A percentile compares a stretch with the other conserved stretches of the same genome.
These are phyloP conservation scores for Ophiostoma australiae DNA, from an alignment of 2,329 filamentous ascomycete species.

Conservation along the genomic window DNA sequence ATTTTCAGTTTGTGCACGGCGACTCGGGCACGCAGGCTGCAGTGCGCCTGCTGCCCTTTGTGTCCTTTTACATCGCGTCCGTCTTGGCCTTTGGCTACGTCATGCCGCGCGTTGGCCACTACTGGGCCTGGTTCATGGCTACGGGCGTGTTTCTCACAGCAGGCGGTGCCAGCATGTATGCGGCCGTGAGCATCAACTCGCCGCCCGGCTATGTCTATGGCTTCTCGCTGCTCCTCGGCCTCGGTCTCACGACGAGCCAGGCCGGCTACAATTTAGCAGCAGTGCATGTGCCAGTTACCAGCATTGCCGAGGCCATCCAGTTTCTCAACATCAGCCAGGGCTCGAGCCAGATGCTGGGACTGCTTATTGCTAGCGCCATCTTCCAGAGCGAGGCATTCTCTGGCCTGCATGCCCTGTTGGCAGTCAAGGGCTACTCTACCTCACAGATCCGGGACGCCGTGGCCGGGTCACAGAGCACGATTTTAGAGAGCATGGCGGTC, in stretches of 20 bases:
- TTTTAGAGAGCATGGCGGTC: not conserved
- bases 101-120: constrained; percentile 37
- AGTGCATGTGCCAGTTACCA: constrained; percentile 30
- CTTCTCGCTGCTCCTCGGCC: constrained; percentile 38
- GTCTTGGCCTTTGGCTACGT: constrained; percentile 36
- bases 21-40: constrained; percentile 38
- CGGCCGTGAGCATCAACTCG: constrained; percentile 29
- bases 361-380: constrained; percentile 27
- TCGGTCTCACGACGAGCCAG: constrained; percentile 37
- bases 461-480: constrained; percentile 22
- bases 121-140: constrained; percentile 40
- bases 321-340: constrained; percentile 36
- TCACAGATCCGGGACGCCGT: constrained; percentile 23
- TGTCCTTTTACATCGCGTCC: constrained; percentile 35
- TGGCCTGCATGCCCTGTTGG: constrained; percentile 18
- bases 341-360: constrained; percentile 26
- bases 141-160: constrained; percentile 35
- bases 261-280: constrained; percentile 35
- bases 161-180: constrained; percentile 37
- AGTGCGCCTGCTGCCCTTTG: constrained; percentile 39
- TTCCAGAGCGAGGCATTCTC: constrained; percentile 24
- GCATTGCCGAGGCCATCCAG: constrained; percentile 34
- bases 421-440: constrained; percentile 17
- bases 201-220: constrained; percentile 31
- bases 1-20: constrained; percentile 45